Conservation (phyloP, 257 asterid species). For the Ocimum tenuiflorum region DNA sequence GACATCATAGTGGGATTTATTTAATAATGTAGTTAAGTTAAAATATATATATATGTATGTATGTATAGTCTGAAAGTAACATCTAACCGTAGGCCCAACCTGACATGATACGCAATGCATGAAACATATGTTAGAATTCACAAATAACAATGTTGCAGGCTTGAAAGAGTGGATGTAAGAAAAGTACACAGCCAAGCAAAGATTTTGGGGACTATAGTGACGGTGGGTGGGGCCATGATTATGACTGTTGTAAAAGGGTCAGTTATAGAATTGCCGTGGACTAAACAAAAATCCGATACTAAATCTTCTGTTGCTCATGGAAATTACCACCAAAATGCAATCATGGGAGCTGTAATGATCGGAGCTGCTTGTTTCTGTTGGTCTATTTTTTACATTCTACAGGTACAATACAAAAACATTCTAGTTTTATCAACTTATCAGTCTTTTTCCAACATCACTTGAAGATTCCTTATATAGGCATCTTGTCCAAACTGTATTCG, state of each 20-base stretch:
- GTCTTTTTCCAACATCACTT: background rate
- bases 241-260: constrained; percentile 63
- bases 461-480: background rate
- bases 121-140: too few species aligned
- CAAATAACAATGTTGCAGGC: constrained; percentile 24
- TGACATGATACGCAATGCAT: too few species aligned
- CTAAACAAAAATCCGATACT: constrained; percentile 18
- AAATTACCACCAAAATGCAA: constrained; percentile 27
- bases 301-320: background rate
- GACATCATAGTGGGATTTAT: too few species aligned
- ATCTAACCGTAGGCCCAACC: too few species aligned
- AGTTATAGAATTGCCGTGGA: constrained; percentile 51
- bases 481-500: background rate
- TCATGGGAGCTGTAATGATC: constrained; percentile 56
- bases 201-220: constrained; percentile 53
- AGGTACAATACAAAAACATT: constrained; percentile 22
- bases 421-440: too few species aligned
- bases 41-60: too few species aligned
- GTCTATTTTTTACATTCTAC: constrained; percentile 56
- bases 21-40: too few species aligned
- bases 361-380: constrained; percentile 53
- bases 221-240: constrained; percentile 69
- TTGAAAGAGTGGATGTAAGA: constrained; percentile 46
- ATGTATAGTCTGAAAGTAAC: background rate
- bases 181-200: constrained; percentile 47